Percentiles rank a stretch among this genome's conserved stretches.
Evolutionary conservation across 805 yeast species (phyloP).

Genomic region (Saccharomycopsis vini): DNA sequence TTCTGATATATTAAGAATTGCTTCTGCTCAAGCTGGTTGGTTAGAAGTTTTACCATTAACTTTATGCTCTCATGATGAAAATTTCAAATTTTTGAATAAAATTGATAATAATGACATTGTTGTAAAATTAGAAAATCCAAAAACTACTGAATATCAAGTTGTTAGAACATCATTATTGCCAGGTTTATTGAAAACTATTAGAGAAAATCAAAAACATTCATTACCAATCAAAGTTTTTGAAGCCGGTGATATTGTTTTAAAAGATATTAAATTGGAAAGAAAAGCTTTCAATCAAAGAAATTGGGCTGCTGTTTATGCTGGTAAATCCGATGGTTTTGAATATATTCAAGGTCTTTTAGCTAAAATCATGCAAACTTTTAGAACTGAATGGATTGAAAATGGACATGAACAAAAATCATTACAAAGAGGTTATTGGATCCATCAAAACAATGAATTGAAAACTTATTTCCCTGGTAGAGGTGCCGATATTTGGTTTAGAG

Average conservation of each 20-base stretch:
- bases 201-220: slow-evolving; percentile 92
- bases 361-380: slow-evolving; percentile 90
- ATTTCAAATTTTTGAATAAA: slow-evolving; percentile 75
- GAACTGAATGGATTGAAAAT: slow-evolving; percentile 72
- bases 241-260: slow-evolving; percentile 88
- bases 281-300: slow-evolving; percentile 87
- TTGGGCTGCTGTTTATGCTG: slow-evolving; percentile 91
- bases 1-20: slow-evolving; percentile 81
- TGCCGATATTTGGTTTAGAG: slow-evolving; percentile 74
- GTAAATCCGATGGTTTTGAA: slow-evolving; percentile 94
- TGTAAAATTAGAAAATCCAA: slow-evolving; percentile 91
- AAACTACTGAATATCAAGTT: slow-evolving; percentile 93
- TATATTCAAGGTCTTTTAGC: slow-evolving; percentile 89
- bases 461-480: slow-evolving; percentile 97
- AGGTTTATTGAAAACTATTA: slow-evolving; percentile 88
- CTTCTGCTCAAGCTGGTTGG: slow-evolving; percentile 94
- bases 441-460: slow-evolving; percentile 53
- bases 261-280: slow-evolving; percentile 72
- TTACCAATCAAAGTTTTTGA: slow-evolving; percentile 94
- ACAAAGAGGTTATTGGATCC: slow-evolving; percentile 82
- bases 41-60: slow-evolving; percentile 93
- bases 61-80: slow-evolving; percentile 93
- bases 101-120: slow-evolving; percentile 69
- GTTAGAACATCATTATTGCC: slow-evolving; percentile 93
- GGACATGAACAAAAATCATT: slow-evolving; percentile 34